Evolutionary conservation across 169 alveolate genomes (phyloP), one percentile per base, ranked within the genome.

Genomic region (Plasmodium falciparum): DNA sequence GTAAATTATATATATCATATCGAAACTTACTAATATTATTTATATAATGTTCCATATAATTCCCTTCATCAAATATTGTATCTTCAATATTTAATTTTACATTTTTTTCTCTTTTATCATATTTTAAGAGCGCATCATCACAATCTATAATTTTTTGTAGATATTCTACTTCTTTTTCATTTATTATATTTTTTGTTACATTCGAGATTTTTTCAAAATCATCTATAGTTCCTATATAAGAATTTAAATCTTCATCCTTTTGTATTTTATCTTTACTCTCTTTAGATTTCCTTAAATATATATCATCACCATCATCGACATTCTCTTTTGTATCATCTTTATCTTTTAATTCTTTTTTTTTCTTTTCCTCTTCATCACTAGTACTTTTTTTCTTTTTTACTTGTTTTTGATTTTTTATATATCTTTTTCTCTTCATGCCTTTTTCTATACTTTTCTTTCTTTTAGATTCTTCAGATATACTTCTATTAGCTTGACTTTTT

Each of bases 21-120:
- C 89, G 89, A 24, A 76, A 76, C 13, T 76, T 76, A 69, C 89
- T 76, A 49, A 76, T 76, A 56, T 76, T 76, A 58, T 76, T 76
- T 56, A 76, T 75, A 69, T 76, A 76, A 22, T 76, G 29, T 24
- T 76, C 63, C 89, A 76, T 76, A 56, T 76, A 76, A 65, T 65
- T 76, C 0, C 89, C 89, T 50, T 76, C 89, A 69, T 76, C 89
- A 33, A 76, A 76, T 49, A 76, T 50, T 8, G 89, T 76, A 69
- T 76, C 89, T 65, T 76, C 89, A 76, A 49, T 49, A 76, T 76
- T 76, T 69, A 76, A 69, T 17, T 65, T 49, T 26, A 76, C 50
- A 50, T 76, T 7, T 65, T 76, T 76, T 76, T 76, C 78, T 65
- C 78, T 62, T 43, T 76, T 76, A 76, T 76, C 89, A 76, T 76